Evolutionary conservation across 2,329 filamentous ascomycete genomes (phyloP).

Genomic region (Diaporthe citriasiana): DNA sequence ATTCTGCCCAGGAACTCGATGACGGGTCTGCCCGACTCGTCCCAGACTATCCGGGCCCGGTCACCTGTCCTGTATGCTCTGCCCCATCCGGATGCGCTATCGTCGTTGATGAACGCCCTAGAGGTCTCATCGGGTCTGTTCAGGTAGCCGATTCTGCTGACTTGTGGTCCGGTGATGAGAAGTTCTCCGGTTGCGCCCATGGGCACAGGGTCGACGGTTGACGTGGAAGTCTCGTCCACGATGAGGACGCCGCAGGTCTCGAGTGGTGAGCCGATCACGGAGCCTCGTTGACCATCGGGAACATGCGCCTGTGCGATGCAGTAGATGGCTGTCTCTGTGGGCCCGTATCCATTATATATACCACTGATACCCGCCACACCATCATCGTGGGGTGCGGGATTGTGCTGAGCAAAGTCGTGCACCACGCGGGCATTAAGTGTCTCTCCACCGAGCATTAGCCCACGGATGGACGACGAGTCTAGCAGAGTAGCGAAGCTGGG

Average conservation of each 20-base stretch:
- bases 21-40: constrained; percentile 45
- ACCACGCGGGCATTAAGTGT: constrained; percentile 51
- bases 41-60: constrained; percentile 42
- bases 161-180: constrained; percentile 42
- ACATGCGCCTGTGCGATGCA: constrained; percentile 45
- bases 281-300: constrained; percentile 47
- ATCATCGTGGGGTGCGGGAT: constrained; percentile 24
- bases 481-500: constrained; percentile 51
- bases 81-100: constrained; percentile 27
- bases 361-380: constrained; percentile 40
- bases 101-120: constrained; percentile 38
- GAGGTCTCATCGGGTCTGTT: constrained; percentile 39
- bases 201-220: constrained; percentile 36
- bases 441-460: constrained; percentile 54
- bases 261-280: constrained; percentile 54
- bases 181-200: constrained; percentile 44
- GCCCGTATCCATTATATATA: constrained; percentile 49
- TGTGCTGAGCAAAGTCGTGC: constrained; percentile 49
- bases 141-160: constrained; percentile 42
- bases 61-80: constrained; percentile 45
- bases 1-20: constrained; percentile 45
- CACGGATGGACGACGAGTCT: constrained; percentile 43
- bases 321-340: constrained; percentile 49
- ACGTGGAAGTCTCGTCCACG: constrained; percentile 44
- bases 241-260: constrained; percentile 53